Base-by-base conservation (phyloP, 495 filamentous ascomycete species). In the Penicillium tannophilum region DNA sequence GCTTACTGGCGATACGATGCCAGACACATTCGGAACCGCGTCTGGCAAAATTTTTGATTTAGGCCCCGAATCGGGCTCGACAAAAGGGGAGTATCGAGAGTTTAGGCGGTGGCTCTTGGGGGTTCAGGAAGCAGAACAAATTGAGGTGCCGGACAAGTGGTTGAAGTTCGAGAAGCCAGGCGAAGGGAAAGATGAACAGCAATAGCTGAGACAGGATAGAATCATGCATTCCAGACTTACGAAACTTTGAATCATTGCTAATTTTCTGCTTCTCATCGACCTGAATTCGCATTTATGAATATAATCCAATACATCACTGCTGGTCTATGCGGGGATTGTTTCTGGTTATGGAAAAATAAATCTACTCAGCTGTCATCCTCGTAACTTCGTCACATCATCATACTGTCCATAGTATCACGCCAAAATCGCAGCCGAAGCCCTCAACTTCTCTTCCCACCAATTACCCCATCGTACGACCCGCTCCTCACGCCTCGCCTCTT, bases 391-490 rank as follows among this genome's bases (percentile, higher is more conserved):
- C 10, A 36, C 12, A 36, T 36, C 33, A 12, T 36, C 6, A 3
- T 36, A 36, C 10, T 36, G 4, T 28, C 28, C 6, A 5, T 28
- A 28, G 6, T 5, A 28, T 28, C 17, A 20, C 47, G 44, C 17
- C 55, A 66, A 52, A 45, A 49, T 6, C 49, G 47, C 56, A 62
- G 53, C 59, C 33, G 60, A 63, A 47, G 33, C 43, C 41, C 26
- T 56, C 56, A 74, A 53, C 55, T 86, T 79, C 55, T 69, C 64
- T n/a, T 71, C 67, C 90, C 91, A 97, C 93, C 93, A 97, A 30
- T 82, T 72, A 53, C 72, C 70, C 90, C 92, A 97, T 57, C 85
- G 81, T 0, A 98, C 73, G 30, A 93, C 86, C 65, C 79, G 86
- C 64, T 82, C 82, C 47, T 82, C 79, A 31, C 70, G 74, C 55